Base-by-base conservation (phyloP, 192 early-diverging fungal genomes). In the Backusella psychrophila region DNA sequence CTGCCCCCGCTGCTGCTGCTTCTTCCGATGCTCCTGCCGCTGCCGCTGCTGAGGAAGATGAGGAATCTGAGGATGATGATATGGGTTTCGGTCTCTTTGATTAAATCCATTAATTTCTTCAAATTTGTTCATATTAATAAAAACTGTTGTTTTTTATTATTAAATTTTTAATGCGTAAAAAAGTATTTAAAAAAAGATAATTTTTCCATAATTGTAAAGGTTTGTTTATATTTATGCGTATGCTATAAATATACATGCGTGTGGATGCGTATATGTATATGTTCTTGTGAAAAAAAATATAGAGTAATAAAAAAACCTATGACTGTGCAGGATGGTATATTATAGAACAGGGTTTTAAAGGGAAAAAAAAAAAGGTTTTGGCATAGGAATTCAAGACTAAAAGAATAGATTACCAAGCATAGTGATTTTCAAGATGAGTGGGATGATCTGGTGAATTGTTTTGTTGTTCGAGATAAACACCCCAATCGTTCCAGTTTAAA, bases 11-110 rank as follows among this genome's bases (percentile, higher is more conserved):
- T 66, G 52, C 68, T 72, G 73, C 71, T 34, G 78, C 72, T 36
- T 39, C 66, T 29, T 9, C 14, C 9, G 12, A 44, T 69, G 66
- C 12, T 41, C 67, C 67, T 74, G 29, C 72, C 34, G 72, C 35
- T 3, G 72, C 31, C 4, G 78, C 66, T 34, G 65, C 29, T 21
- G 77, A 7, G 39, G 71, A 66, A 23, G 72, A 68, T 1, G 72
- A 74, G 31, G 73, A 79, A 15, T 46, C 39, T 29, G 66, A 69
- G 3, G 71, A 72, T 67, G 78, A 79, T 35, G 78, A 75, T 65
- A 79, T 79, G 78, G 78, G 78, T 66, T 79, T 79, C 67, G 78
- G 77, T 78, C 68, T 78, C 29, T 78, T 78, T 52, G 77, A 78
- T 52, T 78, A 78, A 78, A 78, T 71, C 19, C 36, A 56, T 63